phyloP scores from a whole-genome alignment of 2,329 filamentous ascomycete genomes.

The Phaeosphaeriaceae sp. region DNA sequence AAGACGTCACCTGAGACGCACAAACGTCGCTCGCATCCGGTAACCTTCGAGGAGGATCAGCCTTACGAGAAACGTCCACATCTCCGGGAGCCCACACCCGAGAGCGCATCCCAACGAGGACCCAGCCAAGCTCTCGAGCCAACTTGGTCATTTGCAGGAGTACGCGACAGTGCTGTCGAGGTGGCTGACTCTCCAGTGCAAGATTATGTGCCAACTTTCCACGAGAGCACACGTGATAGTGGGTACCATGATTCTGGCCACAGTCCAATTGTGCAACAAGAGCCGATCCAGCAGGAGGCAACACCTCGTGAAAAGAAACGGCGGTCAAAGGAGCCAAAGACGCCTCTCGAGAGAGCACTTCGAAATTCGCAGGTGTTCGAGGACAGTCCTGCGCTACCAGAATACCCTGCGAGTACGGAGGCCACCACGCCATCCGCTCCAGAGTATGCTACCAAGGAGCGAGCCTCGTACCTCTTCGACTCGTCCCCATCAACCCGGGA shows the following conservation, averaged over 20 bases:
- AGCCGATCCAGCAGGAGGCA: slow-evolving; percentile 19
- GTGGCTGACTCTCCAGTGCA: slow-evolving; percentile 53
- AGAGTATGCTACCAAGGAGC: slow-evolving; percentile 45
- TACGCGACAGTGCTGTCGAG: slow-evolving; percentile 56
- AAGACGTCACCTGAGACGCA: slow-evolving; percentile 17
- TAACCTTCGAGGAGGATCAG: slow-evolving; percentile 38
- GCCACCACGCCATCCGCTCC: slow-evolving; percentile 34
- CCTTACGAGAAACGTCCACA: slow-evolving; percentile 40
- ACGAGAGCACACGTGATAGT: slow-evolving; percentile 50
- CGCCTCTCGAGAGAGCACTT: slow-evolving; percentile 17
- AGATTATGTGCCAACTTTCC: slow-evolving; percentile 31
- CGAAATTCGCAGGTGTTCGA: slow-evolving; percentile 14
- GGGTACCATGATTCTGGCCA: slow-evolving; percentile 47
- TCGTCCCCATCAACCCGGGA: slow-evolving; percentile 46
- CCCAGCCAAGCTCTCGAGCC: slow-evolving; percentile 28
- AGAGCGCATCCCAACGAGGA: background rate
- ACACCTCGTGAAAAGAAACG: slow-evolving; percentile 20
- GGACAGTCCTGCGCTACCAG: slow-evolving; percentile 39
- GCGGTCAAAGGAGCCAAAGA: slow-evolving; percentile 30
- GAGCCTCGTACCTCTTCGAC: slow-evolving; percentile 45
- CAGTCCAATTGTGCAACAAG: slow-evolving; percentile 20
- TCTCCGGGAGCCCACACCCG: slow-evolving; percentile 6
- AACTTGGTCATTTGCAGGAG: slow-evolving; percentile 46
- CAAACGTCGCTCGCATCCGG: slow-evolving; percentile 46
- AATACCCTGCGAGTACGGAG: slow-evolving; percentile 16